These are phyloP conservation scores for Rhodotorula sp. DNA, from an alignment of 1,284 basidiomycete genomes.

Conservation along the genomic window DNA sequence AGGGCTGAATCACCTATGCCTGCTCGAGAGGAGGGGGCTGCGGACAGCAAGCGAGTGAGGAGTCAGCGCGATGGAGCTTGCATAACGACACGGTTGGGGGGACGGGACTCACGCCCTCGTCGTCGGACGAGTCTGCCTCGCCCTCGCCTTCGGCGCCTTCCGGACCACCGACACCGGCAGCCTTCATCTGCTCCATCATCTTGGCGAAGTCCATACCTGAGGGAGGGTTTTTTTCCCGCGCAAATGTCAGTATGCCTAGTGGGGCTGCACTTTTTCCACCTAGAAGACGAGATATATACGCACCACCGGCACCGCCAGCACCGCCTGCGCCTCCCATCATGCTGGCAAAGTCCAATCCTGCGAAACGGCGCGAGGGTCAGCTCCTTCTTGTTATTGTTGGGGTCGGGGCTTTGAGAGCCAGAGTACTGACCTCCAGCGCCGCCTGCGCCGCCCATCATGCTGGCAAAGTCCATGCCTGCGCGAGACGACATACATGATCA, in stretches of 20 bases:
- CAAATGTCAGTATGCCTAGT: neutral
- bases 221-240: neutral
- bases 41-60: fast-evolving
- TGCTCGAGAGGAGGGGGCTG: conserved; percentile 41
- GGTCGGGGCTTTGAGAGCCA: too few relatives aligned
- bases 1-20: conserved; percentile 16
- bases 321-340: conserved; percentile 14
- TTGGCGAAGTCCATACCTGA: conserved; percentile 7
- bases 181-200: conserved; percentile 30
- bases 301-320: conserved; percentile 41
- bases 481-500: too few relatives aligned
- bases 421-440: conserved; percentile 39
- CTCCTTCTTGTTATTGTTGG: too few relatives aligned
- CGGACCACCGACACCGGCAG: conserved; percentile 23
- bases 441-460: conserved; percentile 49
- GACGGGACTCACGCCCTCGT: conserved; percentile 30
- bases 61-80: neutral
- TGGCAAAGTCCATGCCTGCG: conserved; percentile 48
- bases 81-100: neutral
- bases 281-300: conserved; percentile 16
- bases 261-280: too few relatives aligned
- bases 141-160: conserved; percentile 19
- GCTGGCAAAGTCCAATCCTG: conserved; percentile 47
- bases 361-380: conserved; percentile 11
- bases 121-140: conserved; percentile 27